Evolutionary conservation across 2,329 filamentous ascomycete species (phyloP).

Genomic region (Sphaerulina vaccinii): DNA sequence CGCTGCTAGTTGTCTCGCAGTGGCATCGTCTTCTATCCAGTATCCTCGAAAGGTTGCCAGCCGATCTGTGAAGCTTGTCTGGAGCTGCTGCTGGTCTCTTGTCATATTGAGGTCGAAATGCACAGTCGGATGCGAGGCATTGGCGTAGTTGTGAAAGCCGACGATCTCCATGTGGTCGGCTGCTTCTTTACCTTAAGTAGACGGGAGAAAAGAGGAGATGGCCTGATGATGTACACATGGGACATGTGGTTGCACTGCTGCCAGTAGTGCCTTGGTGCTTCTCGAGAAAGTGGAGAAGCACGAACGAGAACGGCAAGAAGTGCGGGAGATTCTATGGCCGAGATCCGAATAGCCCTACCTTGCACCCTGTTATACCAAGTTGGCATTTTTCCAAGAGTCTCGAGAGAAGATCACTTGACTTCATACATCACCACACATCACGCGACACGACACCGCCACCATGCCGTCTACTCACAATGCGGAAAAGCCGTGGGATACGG

Average conservation of each 20-base stretch:
- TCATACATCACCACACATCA: not conserved
- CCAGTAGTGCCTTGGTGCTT: no score
- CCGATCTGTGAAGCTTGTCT: conserved; percentile 15
- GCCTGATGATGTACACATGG: no score
- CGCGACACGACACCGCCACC: conserved; percentile 28
- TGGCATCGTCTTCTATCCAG: conserved; percentile 29
- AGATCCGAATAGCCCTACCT: no score
- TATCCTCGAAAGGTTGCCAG: conserved; percentile 25
- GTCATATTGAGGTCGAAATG: conserved; percentile 5
- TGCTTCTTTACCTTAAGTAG: not conserved
- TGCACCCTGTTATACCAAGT: no score
- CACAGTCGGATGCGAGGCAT: conserved; percentile 5
- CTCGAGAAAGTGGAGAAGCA: no score
- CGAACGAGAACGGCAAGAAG: no score
- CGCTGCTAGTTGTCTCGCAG: conserved; percentile 34
- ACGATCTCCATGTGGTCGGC: not conserved
- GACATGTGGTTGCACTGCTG: no score
- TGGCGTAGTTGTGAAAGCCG: not conserved
- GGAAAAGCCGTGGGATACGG: conserved; percentile 93
- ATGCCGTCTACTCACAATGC: conserved; percentile 90
- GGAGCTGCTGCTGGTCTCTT: not conserved
- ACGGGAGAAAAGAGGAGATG: not conserved
- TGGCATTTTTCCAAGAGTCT: no score
- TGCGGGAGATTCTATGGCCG: no score
- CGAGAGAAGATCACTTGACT: no score